These are phyloP conservation scores for Cordyceps javanica DNA, from an alignment of 2,329 filamentous ascomycete species.

Conservation along the genomic window DNA sequence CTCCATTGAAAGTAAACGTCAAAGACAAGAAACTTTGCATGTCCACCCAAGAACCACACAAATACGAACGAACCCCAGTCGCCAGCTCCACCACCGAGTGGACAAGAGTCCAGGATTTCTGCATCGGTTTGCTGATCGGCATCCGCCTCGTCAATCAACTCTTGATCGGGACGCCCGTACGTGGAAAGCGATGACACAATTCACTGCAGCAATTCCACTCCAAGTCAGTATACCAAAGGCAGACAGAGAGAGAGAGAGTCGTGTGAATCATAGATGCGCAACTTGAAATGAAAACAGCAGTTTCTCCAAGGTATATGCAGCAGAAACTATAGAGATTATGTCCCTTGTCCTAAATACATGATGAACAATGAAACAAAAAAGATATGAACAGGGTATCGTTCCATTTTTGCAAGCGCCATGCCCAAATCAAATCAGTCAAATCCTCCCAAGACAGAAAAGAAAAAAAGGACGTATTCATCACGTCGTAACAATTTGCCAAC, in stretches of 20 bases:
- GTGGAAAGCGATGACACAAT: too few species aligned
- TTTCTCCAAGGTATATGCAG: too few species aligned
- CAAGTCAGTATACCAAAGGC: too few species aligned
- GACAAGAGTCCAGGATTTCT: background rate
- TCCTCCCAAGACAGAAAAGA: background rate
- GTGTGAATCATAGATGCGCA: too few species aligned
- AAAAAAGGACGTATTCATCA: background rate
- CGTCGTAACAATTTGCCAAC: background rate
- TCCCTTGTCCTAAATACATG: background rate
- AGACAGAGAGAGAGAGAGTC: too few species aligned
- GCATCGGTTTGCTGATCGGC: background rate
- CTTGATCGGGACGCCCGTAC: too few species aligned
- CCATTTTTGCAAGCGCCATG: constrained; percentile 2
- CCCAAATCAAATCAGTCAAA: background rate
- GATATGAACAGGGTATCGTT: constrained; percentile 1
- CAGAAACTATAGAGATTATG: background rate
- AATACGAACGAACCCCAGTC: background rate
- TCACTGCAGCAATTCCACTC: too few species aligned
- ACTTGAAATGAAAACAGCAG: too few species aligned
- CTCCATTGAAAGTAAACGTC: background rate
- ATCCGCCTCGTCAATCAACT: too few species aligned
- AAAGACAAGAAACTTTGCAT: background rate
- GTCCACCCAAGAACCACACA: background rate
- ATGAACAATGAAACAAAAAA: too few species aligned
- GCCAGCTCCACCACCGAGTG: background rate